Evolutionary conservation across 1,139 yeast genomes (phyloP).

Genomic region (Candida sanyaensis): DNA sequence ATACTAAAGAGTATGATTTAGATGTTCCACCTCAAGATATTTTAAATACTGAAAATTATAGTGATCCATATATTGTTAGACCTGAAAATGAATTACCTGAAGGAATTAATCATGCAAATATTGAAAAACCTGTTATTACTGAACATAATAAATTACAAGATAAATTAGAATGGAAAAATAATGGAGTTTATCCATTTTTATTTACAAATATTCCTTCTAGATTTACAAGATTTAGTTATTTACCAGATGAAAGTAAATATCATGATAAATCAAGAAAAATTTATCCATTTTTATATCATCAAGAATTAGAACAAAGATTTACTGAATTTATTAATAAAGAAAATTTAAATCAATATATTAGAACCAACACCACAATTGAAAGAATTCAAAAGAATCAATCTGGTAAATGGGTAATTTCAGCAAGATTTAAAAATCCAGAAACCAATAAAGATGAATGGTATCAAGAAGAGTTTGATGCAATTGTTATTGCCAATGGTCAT

Average conservation of each 20-base stretch:
- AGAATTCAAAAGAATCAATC: conserved; percentile 28
- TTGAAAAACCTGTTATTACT: conserved; percentile 19
- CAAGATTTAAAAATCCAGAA: conserved; percentile 24
- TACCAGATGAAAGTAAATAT: conserved; percentile 30
- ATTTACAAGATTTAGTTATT: conserved; percentile 44
- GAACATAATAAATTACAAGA: conserved; percentile 14
- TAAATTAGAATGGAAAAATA: conserved; percentile 38
- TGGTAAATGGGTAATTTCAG: conserved; percentile 46
- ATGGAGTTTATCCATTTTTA: conserved; percentile 44
- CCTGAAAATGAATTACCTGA: conserved; percentile 22
- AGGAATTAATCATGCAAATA: conserved; percentile 16
- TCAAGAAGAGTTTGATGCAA: conserved; percentile 46
- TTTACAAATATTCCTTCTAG: conserved; percentile 50
- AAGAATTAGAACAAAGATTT: conserved; percentile 35
- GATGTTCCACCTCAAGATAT: conserved; percentile 31
- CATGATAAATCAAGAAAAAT: conserved; percentile 25
- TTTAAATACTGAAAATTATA: conserved; percentile 28
- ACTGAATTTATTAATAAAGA: conserved; percentile 29
- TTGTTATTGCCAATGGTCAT: conserved; percentile 57
- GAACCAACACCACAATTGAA: conserved; percentile 43
- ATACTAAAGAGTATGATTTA: conserved; percentile 23
- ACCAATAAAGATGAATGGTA: conserved; percentile 35
- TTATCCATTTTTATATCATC: conserved; percentile 43
- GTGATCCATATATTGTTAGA: conserved; percentile 26
- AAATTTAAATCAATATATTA: conserved; percentile 30